A percentile compares a stretch with the other conserved stretches of the same genome.
Evolutionary conservation across 2,329 filamentous ascomycete genomes (phyloP).

Genomic region (Aspergillus pseudotamarii): DNA sequence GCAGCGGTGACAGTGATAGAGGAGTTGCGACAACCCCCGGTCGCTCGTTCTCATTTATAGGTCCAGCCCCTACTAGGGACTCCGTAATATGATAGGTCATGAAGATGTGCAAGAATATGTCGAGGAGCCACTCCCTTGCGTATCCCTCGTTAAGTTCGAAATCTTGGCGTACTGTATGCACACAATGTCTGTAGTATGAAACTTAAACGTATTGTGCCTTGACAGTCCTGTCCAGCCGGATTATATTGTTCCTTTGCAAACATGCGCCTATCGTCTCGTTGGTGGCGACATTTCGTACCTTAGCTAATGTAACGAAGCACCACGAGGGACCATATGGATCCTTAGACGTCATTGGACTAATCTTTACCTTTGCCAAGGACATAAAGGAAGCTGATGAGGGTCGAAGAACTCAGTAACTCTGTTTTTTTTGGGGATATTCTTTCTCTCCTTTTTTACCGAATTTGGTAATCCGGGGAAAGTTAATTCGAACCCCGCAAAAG

Average conservation of each 20-base stretch:
- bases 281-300: not conserved
- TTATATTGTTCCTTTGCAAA: no score
- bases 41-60: not conserved
- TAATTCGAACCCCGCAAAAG: not conserved
- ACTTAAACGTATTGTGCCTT: no score
- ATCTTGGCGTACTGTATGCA: not conserved
- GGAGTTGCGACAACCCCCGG: constrained; percentile 13
- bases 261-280: no score
- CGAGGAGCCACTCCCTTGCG: not conserved
- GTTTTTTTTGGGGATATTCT: not conserved
- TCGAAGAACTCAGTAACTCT: not conserved
- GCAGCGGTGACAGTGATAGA: constrained; percentile 36
- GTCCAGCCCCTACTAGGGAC: no score
- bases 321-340: not conserved
- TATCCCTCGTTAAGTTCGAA: not conserved
- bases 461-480: not conserved
- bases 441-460: constrained; percentile 3
- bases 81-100: no score
- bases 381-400: not conserved
- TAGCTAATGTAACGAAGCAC: not conserved
- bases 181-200: not conserved
- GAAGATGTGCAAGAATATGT: not conserved
- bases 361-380: not conserved
- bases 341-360: not conserved
- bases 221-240: fast-evolving